Evolutionary conservation across 2,329 filamentous ascomycete species (phyloP), one percentile per base, ranked within the genome.

Genomic region (Botrytis byssoidea): DNA sequence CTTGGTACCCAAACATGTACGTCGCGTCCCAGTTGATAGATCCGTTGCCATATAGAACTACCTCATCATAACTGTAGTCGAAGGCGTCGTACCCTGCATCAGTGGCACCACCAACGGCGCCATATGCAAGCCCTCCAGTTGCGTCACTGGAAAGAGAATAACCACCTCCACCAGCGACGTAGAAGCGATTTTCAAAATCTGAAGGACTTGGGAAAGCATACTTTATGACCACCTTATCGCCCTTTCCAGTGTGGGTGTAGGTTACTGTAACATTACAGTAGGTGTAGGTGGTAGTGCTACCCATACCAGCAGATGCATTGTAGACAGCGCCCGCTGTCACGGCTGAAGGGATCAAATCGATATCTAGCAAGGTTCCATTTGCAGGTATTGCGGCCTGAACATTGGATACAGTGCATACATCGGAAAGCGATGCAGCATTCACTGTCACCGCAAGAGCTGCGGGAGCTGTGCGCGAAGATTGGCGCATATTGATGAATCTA

Each of bases 81-180:
- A 87, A 86, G 42, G 81, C 80, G 44, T 85, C 85, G 75, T 86
- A 87, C 1, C 86, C 86, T n/a, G 84, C 86, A 73, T 87, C 84
- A 0, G 86, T 88, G 44, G 82, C 79, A 46, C 85, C 86, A 10
- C 83, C 82, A 1, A 84, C 85, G 57, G 84, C 85, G 29, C 85
- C 85, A 68, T 85, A 85, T 10, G 80, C 78, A 63, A 86, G 79
- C 48, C 85, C 85, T 1, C 81, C 82, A 14, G 84, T 82, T 1
- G 85, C 79, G 37, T 78, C 74, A 3, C 55, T 42, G 0, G 44
- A 74, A 78, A 85, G 85, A 59, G 83, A 82, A 57, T 82, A 83
- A 5, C 85, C 85, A 68, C 84, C 85, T 16, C 85, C 85, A 60
- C 85, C 85, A 2, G 82, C 83, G 0, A 83, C 81, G 22, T 86